Conservation (phyloP, 768 basidiomycete genomes). For the Suillus decipiens region DNA sequence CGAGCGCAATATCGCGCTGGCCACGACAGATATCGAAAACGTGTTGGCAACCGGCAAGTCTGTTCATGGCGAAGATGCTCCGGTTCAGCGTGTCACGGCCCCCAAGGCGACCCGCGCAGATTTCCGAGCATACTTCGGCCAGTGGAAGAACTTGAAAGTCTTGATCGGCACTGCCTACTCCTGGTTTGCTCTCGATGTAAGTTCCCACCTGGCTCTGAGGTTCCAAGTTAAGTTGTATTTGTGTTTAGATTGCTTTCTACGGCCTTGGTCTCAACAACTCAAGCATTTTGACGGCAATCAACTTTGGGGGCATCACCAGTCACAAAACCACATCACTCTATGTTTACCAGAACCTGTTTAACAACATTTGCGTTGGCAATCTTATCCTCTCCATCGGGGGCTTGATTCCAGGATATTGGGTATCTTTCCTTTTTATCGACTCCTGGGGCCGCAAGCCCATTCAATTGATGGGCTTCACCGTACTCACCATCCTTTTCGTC, state of each 20-base stretch:
- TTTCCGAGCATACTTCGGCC: conserved; percentile 66
- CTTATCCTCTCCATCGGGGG: conserved; percentile 75
- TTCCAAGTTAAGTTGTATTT: not conserved
- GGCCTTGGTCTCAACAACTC: conserved; percentile 85
- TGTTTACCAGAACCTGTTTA: conserved; percentile 54
- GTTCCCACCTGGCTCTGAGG: conserved; percentile 26
- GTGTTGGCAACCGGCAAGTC: conserved; percentile 56
- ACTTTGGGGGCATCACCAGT: conserved; percentile 47
- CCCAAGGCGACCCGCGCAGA: conserved; percentile 71
- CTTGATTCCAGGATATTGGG: conserved; percentile 77
- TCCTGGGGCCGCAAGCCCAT: conserved; percentile 81
- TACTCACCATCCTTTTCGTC: conserved; percentile 67
- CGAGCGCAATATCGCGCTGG: conserved; percentile 78
- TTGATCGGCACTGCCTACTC: conserved; percentile 80
- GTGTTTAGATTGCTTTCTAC: conserved; percentile 76
- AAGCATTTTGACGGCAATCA: conserved; percentile 73
- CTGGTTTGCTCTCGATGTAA: conserved; percentile 86
- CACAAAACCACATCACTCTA: conserved; percentile 31
- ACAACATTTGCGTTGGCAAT: conserved; percentile 74
- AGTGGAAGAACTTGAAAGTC: conserved; percentile 79
- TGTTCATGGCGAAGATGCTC: conserved; percentile 55
- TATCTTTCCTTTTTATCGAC: conserved; percentile 65
- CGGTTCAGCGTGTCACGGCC: conserved; percentile 60
- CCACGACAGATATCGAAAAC: conserved; percentile 68
- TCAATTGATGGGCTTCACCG: conserved; percentile 74